Conservation (phyloP, 2,329 filamentous ascomycete genomes). For the Xylariaceae sp. region DNA sequence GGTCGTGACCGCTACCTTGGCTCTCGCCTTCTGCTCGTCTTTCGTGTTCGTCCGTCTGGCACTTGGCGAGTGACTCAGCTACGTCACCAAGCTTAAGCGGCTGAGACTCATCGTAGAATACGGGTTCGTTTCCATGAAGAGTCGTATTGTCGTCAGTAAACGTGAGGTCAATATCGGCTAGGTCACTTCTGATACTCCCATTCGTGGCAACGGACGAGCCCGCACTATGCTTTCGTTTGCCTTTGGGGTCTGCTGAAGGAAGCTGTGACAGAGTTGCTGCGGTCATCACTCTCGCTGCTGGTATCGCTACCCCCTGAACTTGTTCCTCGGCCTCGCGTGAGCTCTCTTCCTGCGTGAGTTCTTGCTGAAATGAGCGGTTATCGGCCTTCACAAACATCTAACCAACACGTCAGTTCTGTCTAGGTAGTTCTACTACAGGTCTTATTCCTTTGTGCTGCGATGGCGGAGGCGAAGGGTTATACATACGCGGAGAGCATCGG, state of each 20-base stretch:
- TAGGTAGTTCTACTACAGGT: not conserved
- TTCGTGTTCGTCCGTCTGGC: constrained; percentile 15
- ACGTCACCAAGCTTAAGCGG: constrained; percentile 16
- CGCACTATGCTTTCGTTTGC: constrained; percentile 27
- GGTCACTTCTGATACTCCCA: constrained; percentile 24
- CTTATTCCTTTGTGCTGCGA: not conserved
- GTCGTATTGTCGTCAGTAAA: constrained; percentile 19
- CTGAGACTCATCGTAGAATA: not conserved
- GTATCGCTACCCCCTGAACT: constrained; percentile 18
- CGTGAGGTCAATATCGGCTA: constrained; percentile 26
- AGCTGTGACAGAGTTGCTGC: constrained; percentile 20
- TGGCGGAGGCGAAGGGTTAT: not conserved
- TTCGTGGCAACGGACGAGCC: constrained; percentile 31
- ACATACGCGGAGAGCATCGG: constrained; percentile 35
- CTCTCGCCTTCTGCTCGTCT: constrained; percentile 4
- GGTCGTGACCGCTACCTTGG: constrained; percentile 17
- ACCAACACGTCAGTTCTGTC: constrained; percentile 22
- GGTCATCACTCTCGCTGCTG: constrained; percentile 9
- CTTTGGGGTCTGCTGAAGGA: not conserved
- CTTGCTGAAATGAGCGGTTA: constrained; percentile 47
- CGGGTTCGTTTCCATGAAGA: constrained; percentile 5
- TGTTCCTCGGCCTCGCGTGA: not conserved
- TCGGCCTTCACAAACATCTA: constrained; percentile 47
- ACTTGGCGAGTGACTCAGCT: constrained; percentile 22
- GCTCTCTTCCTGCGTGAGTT: constrained; percentile 38